Base-by-base conservation (phyloP, 495 filamentous ascomycete species). In the Penicillium lagena region DNA sequence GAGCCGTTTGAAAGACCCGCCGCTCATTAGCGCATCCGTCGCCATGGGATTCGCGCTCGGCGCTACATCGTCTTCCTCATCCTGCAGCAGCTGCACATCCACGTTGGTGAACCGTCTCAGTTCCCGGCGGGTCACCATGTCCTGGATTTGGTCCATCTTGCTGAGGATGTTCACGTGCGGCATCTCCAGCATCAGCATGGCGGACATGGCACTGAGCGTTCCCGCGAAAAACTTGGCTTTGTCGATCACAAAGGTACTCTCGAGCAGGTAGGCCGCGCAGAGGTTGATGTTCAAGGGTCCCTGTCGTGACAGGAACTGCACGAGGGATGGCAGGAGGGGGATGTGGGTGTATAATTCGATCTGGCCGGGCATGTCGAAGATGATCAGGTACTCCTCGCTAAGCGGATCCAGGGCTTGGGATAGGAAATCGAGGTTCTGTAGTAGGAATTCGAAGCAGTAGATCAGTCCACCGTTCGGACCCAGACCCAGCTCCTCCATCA, bases 261-360 rank as follows among this genome's bases (percentile, higher is more conserved):
- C 93, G 36, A 98, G 82, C 17, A 98, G 81, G 63, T 98, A 98
- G 9, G 91, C 80, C n/a, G 93, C 93, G 62, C 90, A 96, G 39
- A 98, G 75, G 44, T 83, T 86, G 62, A 96, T 85, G 64, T 93
- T 88, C 46, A 97, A 74, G 7, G 79, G 75, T n/a, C 89, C 89
- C 27, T 80, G 72, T 30, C 83, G 78, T 29, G 84, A 87, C 7
- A 98, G 78, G 62, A 89, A 87, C 54, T 81, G 82, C 41, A 87
- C 80, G 33, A 98, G 77, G n/a, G 78, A 80, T 3, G 93, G 93
- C 17, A 98, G 70, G 55, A 97, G 83, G 10, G 93, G 93, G 28
- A 96, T 84, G 59, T 98, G 93, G 10, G 93, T 96, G 71, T 97
- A 98, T 28, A 98, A 86, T 67, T 98, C 93, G 65, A 98, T 96